Base-by-base conservation (phyloP, 768 basidiomycete species). In the Mycena olivaceomarginata region DNA sequence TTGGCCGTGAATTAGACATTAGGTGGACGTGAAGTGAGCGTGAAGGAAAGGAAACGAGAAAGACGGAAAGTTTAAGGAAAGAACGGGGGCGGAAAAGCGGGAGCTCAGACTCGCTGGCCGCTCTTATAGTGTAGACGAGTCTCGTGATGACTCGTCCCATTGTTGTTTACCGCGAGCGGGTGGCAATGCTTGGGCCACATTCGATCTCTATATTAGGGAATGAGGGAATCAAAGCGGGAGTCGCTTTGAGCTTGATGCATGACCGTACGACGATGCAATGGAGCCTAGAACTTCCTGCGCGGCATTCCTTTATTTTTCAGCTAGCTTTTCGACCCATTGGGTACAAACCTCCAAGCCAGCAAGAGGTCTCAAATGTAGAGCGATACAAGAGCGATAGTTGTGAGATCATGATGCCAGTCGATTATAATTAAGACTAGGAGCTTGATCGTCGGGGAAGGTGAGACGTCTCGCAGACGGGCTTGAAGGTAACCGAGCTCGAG, bases 171-270 rank as follows among this genome's bases (percentile, higher is more conserved):
- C 16, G 15, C 63, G 37, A 64, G 53, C 22, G 62, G 40, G 37
- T 13, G 15, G 6, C 18, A 53, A 53, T 20, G n/a, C n/a, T 56
- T 11, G 51, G n/a, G 56, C 62, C 40, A 41, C 62, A 43, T 8
- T 12, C 90, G 70, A 93, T 78, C 20, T 31, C 31, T 94, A 95
- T 82, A 96, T 91, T 77, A 90, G 86, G 83, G 96, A 94, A 86
- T 92, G 94, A 89, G 96, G 95, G 70, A 96, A 81, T 22, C 41
- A 41, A 40, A 63, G 40, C 39, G 40, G 40, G 63, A 41, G 41
- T 43, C 41, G 41, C 63, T 64, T 64, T 63, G 39, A n/a, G 11
- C 18, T 31, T 57, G 22, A 31, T 25, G 31, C 31, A 31, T 31
- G 31, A 31, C 31, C 31, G 31, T 31, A 31, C 31, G 31, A 31